These are phyloP conservation scores for Neurospora discreta DNA, from an alignment of 495 filamentous ascomycete genomes.

Conservation along the genomic window DNA sequence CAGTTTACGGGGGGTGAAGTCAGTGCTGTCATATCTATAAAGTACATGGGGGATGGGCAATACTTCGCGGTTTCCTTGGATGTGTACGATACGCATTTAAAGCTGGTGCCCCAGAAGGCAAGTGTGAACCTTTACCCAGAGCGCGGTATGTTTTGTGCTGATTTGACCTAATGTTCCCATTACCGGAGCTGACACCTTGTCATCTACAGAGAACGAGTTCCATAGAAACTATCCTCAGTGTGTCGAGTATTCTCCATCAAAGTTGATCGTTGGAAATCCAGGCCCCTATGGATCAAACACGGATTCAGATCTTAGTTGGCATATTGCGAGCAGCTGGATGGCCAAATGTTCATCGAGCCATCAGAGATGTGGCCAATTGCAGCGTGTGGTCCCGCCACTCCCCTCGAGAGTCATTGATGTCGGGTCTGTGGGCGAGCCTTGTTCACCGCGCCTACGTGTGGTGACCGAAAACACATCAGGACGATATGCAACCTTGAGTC, in stretches of 20 bases:
- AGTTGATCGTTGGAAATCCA: fast-evolving
- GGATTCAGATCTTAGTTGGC: background rate
- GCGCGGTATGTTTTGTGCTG: background rate
- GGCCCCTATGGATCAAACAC: background rate
- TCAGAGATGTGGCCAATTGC: background rate
- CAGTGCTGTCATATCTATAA: background rate
- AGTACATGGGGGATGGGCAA: too few relatives aligned
- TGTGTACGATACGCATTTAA: too few relatives aligned
- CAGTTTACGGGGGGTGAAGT: background rate
- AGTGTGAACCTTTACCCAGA: background rate
- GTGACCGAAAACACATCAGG: background rate
- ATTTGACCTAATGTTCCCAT: background rate
- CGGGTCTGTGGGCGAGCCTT: fast-evolving
- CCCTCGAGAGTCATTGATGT: background rate
- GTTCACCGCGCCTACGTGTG: background rate
- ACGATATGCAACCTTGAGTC: background rate
- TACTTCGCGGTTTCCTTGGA: too few relatives aligned
- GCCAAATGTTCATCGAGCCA: background rate
- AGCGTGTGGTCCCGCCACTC: background rate
- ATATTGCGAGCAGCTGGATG: background rate
- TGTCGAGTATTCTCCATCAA: background rate
- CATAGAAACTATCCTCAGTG: too few relatives aligned
- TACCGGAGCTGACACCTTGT: background rate
- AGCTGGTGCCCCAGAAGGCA: too few relatives aligned
- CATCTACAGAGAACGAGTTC: background rate